Evolutionary conservation across 2,329 filamentous ascomycete genomes (phyloP).

Genomic region (Emericellopsis atlantica): DNA sequence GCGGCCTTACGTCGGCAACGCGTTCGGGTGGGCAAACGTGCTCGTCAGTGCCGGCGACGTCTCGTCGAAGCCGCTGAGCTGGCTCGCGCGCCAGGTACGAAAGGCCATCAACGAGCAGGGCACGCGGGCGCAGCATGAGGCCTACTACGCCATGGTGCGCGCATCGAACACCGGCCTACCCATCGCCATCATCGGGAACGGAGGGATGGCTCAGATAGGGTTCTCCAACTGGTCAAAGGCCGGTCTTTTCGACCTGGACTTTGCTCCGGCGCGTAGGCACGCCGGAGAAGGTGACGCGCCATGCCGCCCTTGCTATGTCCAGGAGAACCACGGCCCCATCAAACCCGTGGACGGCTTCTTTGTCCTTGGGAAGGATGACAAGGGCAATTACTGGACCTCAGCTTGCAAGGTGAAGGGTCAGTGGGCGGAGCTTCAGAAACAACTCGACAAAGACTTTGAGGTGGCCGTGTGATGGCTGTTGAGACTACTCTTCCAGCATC

Average conservation of each 20-base stretch:
- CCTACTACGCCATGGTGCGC: conserved; percentile 8
- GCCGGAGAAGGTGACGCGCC: not conserved
- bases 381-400: not conserved
- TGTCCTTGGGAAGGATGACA: not conserved
- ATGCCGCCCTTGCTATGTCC: not conserved
- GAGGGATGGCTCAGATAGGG: not conserved
- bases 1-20: conserved; percentile 10
- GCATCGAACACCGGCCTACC: not conserved
- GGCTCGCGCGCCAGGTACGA: conserved; percentile 12
- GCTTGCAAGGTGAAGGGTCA: not conserved
- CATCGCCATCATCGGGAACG: not conserved
- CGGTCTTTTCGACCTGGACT: not conserved
- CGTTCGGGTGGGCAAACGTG: conserved; percentile 6
- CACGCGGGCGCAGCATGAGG: conserved; percentile 19
- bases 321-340: conserved; percentile 9
- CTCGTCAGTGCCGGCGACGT: conserved; percentile 10
- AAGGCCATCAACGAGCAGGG: conserved; percentile 15
- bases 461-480: no score
- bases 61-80: conserved; percentile 14
- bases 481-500: no score
- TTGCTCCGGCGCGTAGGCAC: not conserved
- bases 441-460: not conserved
- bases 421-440: not conserved
- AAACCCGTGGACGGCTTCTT: conserved; percentile 1
- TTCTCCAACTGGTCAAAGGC: not conserved